Evolutionary conservation across 345 rosid genomes (phyloP), one percentile per base, ranked within the genome.

Genomic region (Aquilaria sinensis): DNA sequence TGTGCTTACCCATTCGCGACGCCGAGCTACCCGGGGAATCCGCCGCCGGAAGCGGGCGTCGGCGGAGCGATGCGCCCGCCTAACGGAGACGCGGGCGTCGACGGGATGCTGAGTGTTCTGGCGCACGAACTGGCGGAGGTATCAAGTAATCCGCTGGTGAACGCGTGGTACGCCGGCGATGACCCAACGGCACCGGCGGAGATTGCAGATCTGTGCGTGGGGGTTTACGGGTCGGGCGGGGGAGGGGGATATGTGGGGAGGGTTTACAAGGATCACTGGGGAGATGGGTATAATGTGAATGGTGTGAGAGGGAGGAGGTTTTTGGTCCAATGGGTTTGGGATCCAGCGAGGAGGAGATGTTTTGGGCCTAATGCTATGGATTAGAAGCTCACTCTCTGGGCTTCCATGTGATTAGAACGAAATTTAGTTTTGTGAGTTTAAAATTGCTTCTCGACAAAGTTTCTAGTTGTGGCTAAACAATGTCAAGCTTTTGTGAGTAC

Each of bases 61-160:
- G 83, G 80, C 14, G 65, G 53, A 71, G 33, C 57, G 69, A 77
- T 79, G 83, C 64, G 55, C 12, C 66, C 84, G 0, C 87, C 93
- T 0, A 86, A 84, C 16, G 87, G 87, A 12, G 89, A 84, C 50
- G 69, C 73, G 1, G 87, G 84, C 2, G 78, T 63, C 0, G 93
- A 84, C 34, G 93, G 89, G 6, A 84, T 84, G 89, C 72, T 82
- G 23, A 86, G 86, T 68, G 79, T 84, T 50, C 72, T 84, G 7
- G 87, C 75, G 14, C 93, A 83, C 62, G 92, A 86, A 66, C 78
- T 83, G 3, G 92, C 92, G 1, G 85, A 86, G 53, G 78, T 75
- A 31, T 70, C 83, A 0, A 83, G 79, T 37, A 81, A 86, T 54
- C 89, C 89, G 0, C 74, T 86, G 10, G 78, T 82, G 54, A 81